A percentile compares a stretch with the other conserved stretches of the same genome.
These are phyloP conservation scores for Eleusine coracana DNA, from an alignment of 176 grass and related monocot species.

Conservation along the genomic window DNA sequence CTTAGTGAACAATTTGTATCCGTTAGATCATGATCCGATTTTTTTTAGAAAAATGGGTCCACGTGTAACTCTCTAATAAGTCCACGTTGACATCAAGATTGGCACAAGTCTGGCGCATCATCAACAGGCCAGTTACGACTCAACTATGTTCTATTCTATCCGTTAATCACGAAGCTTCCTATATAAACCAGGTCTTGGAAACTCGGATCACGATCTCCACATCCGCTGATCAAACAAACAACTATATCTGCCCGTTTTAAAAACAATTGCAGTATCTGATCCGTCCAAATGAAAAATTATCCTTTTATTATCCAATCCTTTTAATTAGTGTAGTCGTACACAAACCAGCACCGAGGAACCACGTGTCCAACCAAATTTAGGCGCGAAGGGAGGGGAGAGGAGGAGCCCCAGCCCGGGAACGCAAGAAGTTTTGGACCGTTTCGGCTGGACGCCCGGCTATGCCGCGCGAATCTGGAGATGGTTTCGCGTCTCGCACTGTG, in stretches of 20 bases:
- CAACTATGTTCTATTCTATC: background rate
- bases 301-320: background rate
- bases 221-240: slow-evolving; percentile 26
- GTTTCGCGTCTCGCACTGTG: background rate
- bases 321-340: background rate
- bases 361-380: slow-evolving; percentile 18
- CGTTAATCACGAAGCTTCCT: background rate
- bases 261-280: background rate
- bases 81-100: background rate
- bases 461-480: slow-evolving; percentile 2
- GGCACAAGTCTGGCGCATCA: background rate
- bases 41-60: too few species aligned
- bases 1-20: too few species aligned
- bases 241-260: background rate
- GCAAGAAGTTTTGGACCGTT: background rate
- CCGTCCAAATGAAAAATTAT: background rate
- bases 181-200: background rate
- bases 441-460: slow-evolving; percentile 15
- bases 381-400: background rate
- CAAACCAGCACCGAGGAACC: background rate
- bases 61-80: background rate
- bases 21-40: too few species aligned
- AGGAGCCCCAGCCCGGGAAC: background rate
- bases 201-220: background rate
- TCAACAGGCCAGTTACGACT: background rate